Conservation (phyloP, 2,329 filamentous ascomycete species). For the Fusarium sp. region DNA sequence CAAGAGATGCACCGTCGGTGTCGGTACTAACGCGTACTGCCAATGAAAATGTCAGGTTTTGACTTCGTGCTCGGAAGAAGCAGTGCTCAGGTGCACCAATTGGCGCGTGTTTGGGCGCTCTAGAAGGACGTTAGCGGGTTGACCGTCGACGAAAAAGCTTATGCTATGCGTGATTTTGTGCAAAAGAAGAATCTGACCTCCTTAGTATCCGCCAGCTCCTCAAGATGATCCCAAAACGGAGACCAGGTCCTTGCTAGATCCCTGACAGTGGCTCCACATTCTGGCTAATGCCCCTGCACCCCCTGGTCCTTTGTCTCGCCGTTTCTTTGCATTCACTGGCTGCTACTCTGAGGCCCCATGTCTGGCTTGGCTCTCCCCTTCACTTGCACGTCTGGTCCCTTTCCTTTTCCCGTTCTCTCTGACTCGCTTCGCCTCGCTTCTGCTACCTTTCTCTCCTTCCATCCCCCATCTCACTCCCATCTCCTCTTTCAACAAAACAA, state of each 20-base stretch:
- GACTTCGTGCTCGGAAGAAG: not conserved
- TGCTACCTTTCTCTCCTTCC: slow-evolving; percentile 35
- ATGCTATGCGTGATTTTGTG: slow-evolving; percentile 35
- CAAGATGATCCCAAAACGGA: slow-evolving; percentile 33
- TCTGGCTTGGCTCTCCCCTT: slow-evolving; percentile 34
- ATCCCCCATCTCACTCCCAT: slow-evolving; percentile 45
- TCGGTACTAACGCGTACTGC: not conserved
- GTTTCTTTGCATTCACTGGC: slow-evolving; percentile 30
- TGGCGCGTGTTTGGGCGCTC: slow-evolving; percentile 15
- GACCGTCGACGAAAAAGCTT: not conserved
- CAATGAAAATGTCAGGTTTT: not conserved
- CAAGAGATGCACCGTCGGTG: not conserved
- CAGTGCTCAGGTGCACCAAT: slow-evolving; percentile 5
- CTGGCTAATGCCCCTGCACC: slow-evolving; percentile 22
- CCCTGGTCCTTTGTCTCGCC: slow-evolving; percentile 31
- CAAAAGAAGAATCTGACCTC: slow-evolving; percentile 25
- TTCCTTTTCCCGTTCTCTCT: slow-evolving; percentile 44
- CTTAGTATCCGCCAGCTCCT: slow-evolving; percentile 20
- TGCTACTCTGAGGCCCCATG: slow-evolving; percentile 15
- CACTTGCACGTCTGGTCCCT: slow-evolving; percentile 33
- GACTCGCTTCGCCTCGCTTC: slow-evolving; percentile 45
- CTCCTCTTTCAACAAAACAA: slow-evolving; percentile 58
- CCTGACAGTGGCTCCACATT: slow-evolving; percentile 25
- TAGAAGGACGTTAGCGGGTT: slow-evolving; percentile 18
- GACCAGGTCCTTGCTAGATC: slow-evolving; percentile 29